phyloP scores from a whole-genome alignment of 106 monocot species.

The Acanthochlamys bracteata region DNA sequence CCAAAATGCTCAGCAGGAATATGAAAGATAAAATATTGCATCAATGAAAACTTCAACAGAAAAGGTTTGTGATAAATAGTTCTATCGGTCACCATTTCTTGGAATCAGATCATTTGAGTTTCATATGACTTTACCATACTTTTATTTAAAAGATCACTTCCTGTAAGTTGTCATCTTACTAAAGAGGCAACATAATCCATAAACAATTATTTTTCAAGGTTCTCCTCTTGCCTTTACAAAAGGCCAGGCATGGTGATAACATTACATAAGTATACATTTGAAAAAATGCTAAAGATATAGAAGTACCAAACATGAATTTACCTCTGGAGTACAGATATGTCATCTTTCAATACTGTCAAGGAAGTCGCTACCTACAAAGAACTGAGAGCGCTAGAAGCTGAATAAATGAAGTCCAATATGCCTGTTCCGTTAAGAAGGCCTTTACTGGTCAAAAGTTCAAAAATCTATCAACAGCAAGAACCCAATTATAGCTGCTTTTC shows the following conservation, averaged over 20 bases:
- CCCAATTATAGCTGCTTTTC: constrained; percentile 71
- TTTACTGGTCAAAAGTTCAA: constrained; percentile 94
- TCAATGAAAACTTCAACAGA: too few species aligned
- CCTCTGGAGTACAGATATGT: constrained; percentile 4
- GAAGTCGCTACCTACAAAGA: constrained; percentile 6
- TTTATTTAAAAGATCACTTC: too few species aligned
- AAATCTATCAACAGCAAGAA: constrained; percentile 80
- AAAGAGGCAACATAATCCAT: too few species aligned
- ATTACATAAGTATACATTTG: not conserved
- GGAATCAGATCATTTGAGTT: too few species aligned
- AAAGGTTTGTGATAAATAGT: too few species aligned
- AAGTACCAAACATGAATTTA: not conserved
- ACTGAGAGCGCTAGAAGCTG: constrained; percentile 37
- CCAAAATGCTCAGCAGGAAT: too few species aligned
- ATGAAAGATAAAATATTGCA: too few species aligned
- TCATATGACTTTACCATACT: too few species aligned
- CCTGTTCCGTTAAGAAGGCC: constrained; percentile 98
- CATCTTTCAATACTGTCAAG: constrained; percentile 7
- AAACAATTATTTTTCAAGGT: too few species aligned
- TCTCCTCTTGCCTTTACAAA: too few species aligned
- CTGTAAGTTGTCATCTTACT: too few species aligned
- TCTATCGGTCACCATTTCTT: too few species aligned
- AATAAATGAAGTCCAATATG: constrained; percentile 93
- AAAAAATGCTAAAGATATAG: not conserved
- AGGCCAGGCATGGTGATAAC: not conserved